Evolutionary conservation across 2,329 filamentous ascomycete species (phyloP).

Genomic region (Coleophoma eucalyptorum): DNA sequence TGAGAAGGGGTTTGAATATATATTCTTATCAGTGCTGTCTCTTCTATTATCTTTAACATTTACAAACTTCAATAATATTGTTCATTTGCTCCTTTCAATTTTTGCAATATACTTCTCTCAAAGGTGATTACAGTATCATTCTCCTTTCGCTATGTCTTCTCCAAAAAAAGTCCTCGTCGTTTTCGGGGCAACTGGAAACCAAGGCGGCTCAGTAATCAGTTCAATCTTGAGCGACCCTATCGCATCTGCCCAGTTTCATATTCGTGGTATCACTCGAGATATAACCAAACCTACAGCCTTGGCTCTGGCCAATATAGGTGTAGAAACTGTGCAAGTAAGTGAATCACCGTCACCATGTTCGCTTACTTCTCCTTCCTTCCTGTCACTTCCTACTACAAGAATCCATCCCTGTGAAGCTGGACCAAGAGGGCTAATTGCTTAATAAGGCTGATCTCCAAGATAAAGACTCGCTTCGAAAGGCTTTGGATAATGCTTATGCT

Average conservation of each 20-base stretch:
- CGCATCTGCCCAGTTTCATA: slow-evolving; percentile 33
- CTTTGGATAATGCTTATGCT: slow-evolving; percentile 13
- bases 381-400: no score
- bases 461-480: slow-evolving; percentile 28
- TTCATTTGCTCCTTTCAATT: no score
- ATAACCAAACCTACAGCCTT: slow-evolving; percentile 35
- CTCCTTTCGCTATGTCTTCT: neutral
- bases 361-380: no score
- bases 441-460: slow-evolving; percentile 35
- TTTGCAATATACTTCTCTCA: no score
- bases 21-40: no score
- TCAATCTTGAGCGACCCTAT: slow-evolving; percentile 37
- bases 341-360: no score
- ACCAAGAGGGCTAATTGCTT: neutral
- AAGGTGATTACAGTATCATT: no score
- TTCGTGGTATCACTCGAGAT: slow-evolving; percentile 45
- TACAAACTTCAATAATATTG: no score
- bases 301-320: slow-evolving; percentile 33
- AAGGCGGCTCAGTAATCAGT: slow-evolving; percentile 43
- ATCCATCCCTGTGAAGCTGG: no score
- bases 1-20: no score
- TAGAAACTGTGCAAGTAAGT: slow-evolving; percentile 33
- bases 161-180: slow-evolving; percentile 34
- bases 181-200: slow-evolving; percentile 43
- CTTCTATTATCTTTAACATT: no score